Base-by-base conservation (phyloP, 2,329 filamentous ascomycete species). In the Xylariaceae sp. region DNA sequence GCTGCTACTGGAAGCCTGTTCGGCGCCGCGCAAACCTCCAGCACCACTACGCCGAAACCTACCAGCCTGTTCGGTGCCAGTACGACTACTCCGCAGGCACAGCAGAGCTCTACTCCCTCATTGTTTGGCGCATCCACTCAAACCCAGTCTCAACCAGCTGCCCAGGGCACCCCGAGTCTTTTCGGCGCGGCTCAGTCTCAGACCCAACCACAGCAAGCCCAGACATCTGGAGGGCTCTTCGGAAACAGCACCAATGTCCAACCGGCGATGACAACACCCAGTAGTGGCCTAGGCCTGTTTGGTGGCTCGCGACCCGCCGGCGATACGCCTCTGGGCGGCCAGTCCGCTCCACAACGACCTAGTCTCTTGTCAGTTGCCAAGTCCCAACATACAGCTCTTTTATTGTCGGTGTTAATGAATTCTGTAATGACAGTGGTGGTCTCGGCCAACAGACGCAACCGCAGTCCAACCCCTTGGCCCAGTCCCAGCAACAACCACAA, bases 1-100 rank as follows among this genome's bases (percentile, higher is more conserved):
- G 64, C 68, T 51, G 68, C 70, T 35, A 61, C 64, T n/a, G 65
- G 65, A 6, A 64, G 67, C 51, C 48, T 71, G 41, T 71, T 71
- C 50, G 67, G 64, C 35, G 50, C 63, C 32, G 54, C 60, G 30
- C 57, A 58, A 7, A 39, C 60, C 11, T 54, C 61, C 6, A 64
- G 53, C 47, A 45, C 62, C 30, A 61, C 62, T 4, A 59, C 60
- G 5, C 59, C 62, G 11, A 65, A 65, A 49, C 56, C 65, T 39
- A 56, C 59, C 51, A 65, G 68, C 37, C 58, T 72, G 48, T 73
- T 72, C 55, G 68, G 68, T 32, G 63, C 56, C 52, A 51, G 49
- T 5, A 27, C 48, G n/a, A 30, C 53, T 31, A 34, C 59, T 29
- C 57, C 54, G 29, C 67, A 70, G 46, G 65, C 67, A 32, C 71